A percentile compares a stretch with the other conserved stretches of the same genome.
Evolutionary conservation across 257 asterid species (phyloP).

Genomic region (Nicotiana sylvestris): DNA sequence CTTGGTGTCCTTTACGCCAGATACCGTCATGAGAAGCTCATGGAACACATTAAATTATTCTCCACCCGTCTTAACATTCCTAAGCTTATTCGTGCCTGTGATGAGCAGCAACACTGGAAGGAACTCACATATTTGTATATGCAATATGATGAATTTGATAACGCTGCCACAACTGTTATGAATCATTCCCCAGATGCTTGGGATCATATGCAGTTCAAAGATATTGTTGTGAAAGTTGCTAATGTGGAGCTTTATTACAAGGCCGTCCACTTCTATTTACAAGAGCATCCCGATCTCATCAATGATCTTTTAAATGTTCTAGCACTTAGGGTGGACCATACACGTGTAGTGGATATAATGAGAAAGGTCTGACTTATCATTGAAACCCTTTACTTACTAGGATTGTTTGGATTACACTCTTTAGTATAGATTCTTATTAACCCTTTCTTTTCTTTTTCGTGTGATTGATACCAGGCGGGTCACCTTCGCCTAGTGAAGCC

Average conservation of each 20-base stretch:
- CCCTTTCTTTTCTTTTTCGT: constrained; percentile 10
- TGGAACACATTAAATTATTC: constrained; percentile 93
- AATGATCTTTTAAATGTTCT: constrained; percentile 93
- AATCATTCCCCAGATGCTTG: constrained; percentile 99
- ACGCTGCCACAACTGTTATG: constrained; percentile 98
- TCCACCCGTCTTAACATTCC: constrained; percentile 94
- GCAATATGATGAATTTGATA: constrained; percentile 95
- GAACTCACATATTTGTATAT: constrained; percentile 81
- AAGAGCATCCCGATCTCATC: constrained; percentile 97
- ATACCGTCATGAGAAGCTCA: constrained; percentile 95
- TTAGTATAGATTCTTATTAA: constrained; percentile 9
- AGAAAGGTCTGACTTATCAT: constrained; percentile 59
- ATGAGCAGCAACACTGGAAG: constrained; percentile 97
- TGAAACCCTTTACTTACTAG: not conserved
- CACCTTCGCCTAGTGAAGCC: constrained; percentile 94
- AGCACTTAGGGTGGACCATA: constrained; percentile 94
- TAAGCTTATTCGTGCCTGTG: constrained; percentile 95
- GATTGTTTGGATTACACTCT: not conserved
- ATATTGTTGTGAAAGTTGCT: constrained; percentile 90
- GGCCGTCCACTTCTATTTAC: constrained; percentile 99
- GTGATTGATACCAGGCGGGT: constrained; percentile 61
- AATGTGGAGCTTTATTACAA: constrained; percentile 95
- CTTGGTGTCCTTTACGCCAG: constrained; percentile 93
- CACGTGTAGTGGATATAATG: constrained; percentile 98
- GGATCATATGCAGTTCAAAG: constrained; percentile 99